Evolutionary conservation across 805 yeast species (phyloP).

Genomic region (Cyberlindnera bimundalis): DNA sequence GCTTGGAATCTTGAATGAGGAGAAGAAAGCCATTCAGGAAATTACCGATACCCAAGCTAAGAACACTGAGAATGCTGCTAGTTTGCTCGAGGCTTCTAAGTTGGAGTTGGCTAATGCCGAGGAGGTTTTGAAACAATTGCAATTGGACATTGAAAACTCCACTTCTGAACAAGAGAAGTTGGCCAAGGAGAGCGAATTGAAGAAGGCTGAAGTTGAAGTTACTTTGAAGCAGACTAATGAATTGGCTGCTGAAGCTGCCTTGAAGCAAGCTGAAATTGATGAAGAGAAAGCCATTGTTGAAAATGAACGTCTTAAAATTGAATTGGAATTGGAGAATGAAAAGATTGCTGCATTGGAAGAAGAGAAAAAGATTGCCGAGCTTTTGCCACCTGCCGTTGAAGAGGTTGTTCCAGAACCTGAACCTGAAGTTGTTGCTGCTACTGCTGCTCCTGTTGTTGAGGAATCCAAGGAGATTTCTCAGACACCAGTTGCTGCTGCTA

Average conservation of each 20-base stretch:
- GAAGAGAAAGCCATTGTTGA: slow-evolving; percentile 35
- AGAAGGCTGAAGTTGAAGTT: slow-evolving; percentile 31
- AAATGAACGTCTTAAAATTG: slow-evolving; percentile 33
- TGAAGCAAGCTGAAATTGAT: slow-evolving; percentile 37
- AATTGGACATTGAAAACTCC: slow-evolving; percentile 31
- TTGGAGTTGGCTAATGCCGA: slow-evolving; percentile 38
- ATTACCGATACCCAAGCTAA: slow-evolving; percentile 41
- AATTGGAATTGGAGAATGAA: slow-evolving; percentile 35
- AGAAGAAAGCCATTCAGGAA: slow-evolving; percentile 45
- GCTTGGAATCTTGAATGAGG: slow-evolving; percentile 46
- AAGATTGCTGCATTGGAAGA: slow-evolving; percentile 32
- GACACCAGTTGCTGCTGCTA: background rate
- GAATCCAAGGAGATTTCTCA: background rate
- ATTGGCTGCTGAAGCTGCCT: slow-evolving; percentile 34
- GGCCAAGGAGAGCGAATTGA: slow-evolving; percentile 31
- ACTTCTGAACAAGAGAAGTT: slow-evolving; percentile 30
- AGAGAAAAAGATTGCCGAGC: slow-evolving; percentile 39
- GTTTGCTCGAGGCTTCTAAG: slow-evolving; percentile 41
- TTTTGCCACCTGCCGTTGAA: slow-evolving; percentile 31
- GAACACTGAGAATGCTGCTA: slow-evolving; percentile 41
- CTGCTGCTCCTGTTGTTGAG: background rate
- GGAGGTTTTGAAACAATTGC: slow-evolving; percentile 32
- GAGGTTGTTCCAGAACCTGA: background rate
- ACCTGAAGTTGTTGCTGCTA: background rate
- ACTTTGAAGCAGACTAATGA: slow-evolving; percentile 34